Percentiles rank a stretch among this genome's conserved stretches.
Evolutionary conservation across 2,329 filamentous ascomycete species (phyloP).

Genomic region (Talaromyces sp.): DNA sequence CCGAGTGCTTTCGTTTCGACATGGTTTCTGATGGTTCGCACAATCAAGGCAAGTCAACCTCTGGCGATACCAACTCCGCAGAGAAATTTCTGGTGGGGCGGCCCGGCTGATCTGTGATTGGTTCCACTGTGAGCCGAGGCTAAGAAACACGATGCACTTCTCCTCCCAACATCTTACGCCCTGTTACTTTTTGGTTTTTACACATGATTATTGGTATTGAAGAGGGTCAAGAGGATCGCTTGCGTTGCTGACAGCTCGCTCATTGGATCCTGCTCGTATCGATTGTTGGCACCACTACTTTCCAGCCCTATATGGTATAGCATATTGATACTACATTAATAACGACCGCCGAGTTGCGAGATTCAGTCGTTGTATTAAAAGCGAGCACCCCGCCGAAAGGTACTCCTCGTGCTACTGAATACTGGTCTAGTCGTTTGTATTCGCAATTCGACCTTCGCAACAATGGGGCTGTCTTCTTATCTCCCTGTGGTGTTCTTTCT

Average conservation of each 20-base stretch:
- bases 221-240: neutral
- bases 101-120: neutral
- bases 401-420: neutral
- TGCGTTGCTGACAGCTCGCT: neutral
- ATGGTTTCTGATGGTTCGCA: slow-evolving; percentile 15
- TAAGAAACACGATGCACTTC: neutral
- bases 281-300: neutral
- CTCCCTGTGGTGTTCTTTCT: slow-evolving; percentile 16
- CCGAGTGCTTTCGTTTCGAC: slow-evolving; percentile 37
- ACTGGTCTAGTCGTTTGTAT: neutral
- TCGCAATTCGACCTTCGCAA: neutral
- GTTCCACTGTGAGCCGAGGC: neutral
- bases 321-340: neutral
- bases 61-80: neutral
- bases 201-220: neutral
- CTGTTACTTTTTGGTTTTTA: neutral
- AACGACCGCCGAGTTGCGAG: neutral
- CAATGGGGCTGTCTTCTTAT: neutral
- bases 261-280: neutral
- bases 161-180: neutral
- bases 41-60: neutral
- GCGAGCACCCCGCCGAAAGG: neutral
- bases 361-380: neutral
- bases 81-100: neutral
- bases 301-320: neutral